A percentile compares a stretch with the other conserved stretches of the same genome.
Evolutionary conservation across 352 stramenopile genomes (phyloP).

Genomic region (Peronospora destructor): DNA sequence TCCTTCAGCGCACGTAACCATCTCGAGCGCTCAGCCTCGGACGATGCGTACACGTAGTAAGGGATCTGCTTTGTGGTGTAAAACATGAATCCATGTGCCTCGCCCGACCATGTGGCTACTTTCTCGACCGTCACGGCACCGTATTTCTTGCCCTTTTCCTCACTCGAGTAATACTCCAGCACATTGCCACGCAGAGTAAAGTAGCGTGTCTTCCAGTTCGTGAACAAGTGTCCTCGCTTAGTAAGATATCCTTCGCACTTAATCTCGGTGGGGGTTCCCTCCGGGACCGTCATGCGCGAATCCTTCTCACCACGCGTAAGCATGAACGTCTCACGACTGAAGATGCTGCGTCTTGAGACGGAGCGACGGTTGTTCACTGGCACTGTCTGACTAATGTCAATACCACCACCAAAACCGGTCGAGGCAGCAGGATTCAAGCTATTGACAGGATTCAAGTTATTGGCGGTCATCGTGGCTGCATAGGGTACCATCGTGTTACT

Average conservation of each 20-base stretch:
- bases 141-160: conserved; percentile 83
- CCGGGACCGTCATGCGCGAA: conserved; percentile 45
- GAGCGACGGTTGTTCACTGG: conserved; percentile 36
- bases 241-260: conserved; percentile 79
- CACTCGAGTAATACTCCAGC: conserved; percentile 78
- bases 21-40: conserved; percentile 61
- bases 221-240: conserved; percentile 85
- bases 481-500: conserved; percentile 22
- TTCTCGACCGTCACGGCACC: conserved; percentile 83
- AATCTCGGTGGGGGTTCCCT: conserved; percentile 51
- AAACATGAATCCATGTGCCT: conserved; percentile 87
- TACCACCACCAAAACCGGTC: conserved; percentile 12
- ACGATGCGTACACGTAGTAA: conserved; percentile 86
- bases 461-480: conserved; percentile 3
- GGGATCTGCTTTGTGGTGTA: conserved; percentile 86
- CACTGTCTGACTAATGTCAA: conserved; percentile 31
- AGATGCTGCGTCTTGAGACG: conserved; percentile 63
- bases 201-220: conserved; percentile 88
- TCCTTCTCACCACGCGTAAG: conserved; percentile 70
- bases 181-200: conserved; percentile 80
- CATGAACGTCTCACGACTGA: conserved; percentile 70
- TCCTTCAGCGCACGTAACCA: conserved; percentile 82
- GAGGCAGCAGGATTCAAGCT: conserved; percentile 27
- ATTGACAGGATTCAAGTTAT: neutral
- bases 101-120: conserved; percentile 76